A percentile compares a stretch with the other conserved stretches of the same genome.
These are phyloP conservation scores for Aspergillus sergii DNA, from an alignment of 2,329 filamentous ascomycete genomes.

Conservation along the genomic window DNA sequence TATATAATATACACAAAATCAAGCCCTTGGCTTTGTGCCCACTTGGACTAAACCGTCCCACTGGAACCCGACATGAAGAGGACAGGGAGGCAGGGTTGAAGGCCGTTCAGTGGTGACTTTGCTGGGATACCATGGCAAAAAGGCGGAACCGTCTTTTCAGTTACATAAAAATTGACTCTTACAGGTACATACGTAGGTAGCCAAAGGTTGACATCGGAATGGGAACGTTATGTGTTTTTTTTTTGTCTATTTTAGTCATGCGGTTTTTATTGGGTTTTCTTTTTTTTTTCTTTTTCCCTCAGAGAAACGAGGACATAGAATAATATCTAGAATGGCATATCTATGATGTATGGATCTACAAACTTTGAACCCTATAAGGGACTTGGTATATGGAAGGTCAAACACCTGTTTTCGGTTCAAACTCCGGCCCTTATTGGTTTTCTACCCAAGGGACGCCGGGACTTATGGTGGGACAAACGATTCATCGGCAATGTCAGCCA, in stretches of 20 bases:
- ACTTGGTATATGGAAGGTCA: not conserved
- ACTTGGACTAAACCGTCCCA: slow-evolving; percentile 3
- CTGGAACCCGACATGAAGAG: not conserved
- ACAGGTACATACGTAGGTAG: no score
- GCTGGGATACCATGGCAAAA: not conserved
- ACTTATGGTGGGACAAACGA: not conserved
- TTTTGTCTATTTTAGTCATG: not conserved
- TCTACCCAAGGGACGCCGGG: not conserved
- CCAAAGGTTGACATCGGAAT: no score
- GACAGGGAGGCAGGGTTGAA: not conserved
- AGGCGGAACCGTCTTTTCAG: not conserved
- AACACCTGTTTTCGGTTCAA: not conserved
- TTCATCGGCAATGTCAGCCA: not conserved
- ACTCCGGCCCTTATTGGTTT: not conserved
- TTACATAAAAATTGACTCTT: slow-evolving; percentile 5
- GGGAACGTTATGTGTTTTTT: no score
- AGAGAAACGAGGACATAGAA: not conserved
- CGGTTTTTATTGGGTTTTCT: no score
- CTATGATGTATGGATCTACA: not conserved
- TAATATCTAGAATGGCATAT: not conserved
- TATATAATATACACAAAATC: slow-evolving; percentile 1
- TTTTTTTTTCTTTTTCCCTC: not conserved
- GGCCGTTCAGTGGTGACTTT: not conserved
- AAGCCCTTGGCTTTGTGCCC: slow-evolving; percentile 7
- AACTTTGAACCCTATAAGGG: not conserved